phyloP scores from a whole-genome alignment of 1,139 yeast genomes.

The Pichia terricola region DNA sequence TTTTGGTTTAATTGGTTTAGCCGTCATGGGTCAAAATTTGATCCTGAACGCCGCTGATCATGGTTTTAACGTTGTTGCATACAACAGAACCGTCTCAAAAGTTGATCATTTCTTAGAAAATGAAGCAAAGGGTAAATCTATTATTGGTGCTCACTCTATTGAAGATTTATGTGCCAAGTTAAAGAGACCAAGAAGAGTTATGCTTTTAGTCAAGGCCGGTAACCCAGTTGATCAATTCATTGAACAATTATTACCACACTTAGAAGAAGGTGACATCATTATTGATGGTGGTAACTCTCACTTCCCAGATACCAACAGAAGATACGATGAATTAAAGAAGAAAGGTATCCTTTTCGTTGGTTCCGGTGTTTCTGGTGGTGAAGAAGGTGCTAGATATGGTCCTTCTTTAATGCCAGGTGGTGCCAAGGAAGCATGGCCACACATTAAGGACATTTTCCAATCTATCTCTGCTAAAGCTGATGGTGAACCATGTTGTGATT shows the following conservation, averaged over 20 bases:
- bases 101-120: conserved; percentile 88
- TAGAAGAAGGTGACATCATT: conserved; percentile 96
- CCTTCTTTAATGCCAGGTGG: conserved; percentile 99
- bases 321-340: conserved; percentile 77
- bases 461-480: conserved; percentile 92
- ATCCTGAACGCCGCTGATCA: conserved; percentile 97
- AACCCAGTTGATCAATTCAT: conserved; percentile 88
- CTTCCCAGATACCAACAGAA: conserved; percentile 97
- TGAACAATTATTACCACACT: conserved; percentile 75
- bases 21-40: conserved; percentile 99
- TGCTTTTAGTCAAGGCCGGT: conserved; percentile 95
- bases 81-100: conserved; percentile 93
- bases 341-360: conserved; percentile 93
- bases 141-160: conserved; percentile 90
- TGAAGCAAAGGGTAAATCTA: conserved; percentile 95
- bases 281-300: conserved; percentile 99
- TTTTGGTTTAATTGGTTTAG: conserved; percentile 98
- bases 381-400: conserved; percentile 99
- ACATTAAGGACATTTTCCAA: conserved; percentile 93
- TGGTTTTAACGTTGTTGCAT: conserved; percentile 94
- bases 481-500: conserved; percentile 99
- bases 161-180: conserved; percentile 81
- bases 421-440: conserved; percentile 97
- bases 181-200: conserved; percentile 95
- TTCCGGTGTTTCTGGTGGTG: conserved; percentile 99